Conservation (phyloP, 345 rosid genomes). For the Brassica carinata region DNA sequence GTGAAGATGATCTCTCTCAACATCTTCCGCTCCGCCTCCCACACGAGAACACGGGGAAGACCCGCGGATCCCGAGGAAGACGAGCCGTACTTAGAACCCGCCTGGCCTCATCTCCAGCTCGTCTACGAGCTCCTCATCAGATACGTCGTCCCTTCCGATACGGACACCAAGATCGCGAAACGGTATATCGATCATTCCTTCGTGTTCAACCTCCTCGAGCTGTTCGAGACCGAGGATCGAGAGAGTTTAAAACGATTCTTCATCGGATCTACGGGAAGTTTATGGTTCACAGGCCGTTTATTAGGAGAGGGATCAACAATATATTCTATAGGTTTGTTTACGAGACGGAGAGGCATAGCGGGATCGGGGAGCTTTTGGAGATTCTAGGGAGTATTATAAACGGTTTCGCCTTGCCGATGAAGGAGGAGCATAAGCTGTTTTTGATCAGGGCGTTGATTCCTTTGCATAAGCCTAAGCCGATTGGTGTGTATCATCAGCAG, state of each 20-base stretch:
- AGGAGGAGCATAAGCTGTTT: slow-evolving; percentile 88
- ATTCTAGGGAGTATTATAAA: slow-evolving; percentile 88
- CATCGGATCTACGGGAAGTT: slow-evolving; percentile 93
- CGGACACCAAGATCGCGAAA: slow-evolving; percentile 78
- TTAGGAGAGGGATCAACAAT: slow-evolving; percentile 76
- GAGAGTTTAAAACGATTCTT: slow-evolving; percentile 81
- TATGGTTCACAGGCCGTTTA: slow-evolving; percentile 87
- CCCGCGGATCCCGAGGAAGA: slow-evolving; percentile 80
- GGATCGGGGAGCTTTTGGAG: slow-evolving; percentile 82
- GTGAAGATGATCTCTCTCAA: no score
- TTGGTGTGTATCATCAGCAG: slow-evolving; percentile 75
- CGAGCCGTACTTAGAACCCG: slow-evolving; percentile 80
- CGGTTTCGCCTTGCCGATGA: slow-evolving; percentile 95
- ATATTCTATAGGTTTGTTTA: slow-evolving; percentile 84
- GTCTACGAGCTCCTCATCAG: slow-evolving; percentile 75
- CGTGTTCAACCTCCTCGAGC: slow-evolving; percentile 69
- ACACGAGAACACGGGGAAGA: no score
- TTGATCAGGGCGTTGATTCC: slow-evolving; percentile 89
- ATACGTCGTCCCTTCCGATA: slow-evolving; percentile 77
- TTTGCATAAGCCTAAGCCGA: slow-evolving; percentile 78
- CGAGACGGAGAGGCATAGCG: slow-evolving; percentile 85
- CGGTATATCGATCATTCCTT: slow-evolving; percentile 77
- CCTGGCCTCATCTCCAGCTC: slow-evolving; percentile 91
- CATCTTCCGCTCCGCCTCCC: no score
- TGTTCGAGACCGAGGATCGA: slow-evolving; percentile 92